Evolutionary conservation across 2,329 filamentous ascomycete species (phyloP).

Genomic region (Talaromyces piceae): DNA sequence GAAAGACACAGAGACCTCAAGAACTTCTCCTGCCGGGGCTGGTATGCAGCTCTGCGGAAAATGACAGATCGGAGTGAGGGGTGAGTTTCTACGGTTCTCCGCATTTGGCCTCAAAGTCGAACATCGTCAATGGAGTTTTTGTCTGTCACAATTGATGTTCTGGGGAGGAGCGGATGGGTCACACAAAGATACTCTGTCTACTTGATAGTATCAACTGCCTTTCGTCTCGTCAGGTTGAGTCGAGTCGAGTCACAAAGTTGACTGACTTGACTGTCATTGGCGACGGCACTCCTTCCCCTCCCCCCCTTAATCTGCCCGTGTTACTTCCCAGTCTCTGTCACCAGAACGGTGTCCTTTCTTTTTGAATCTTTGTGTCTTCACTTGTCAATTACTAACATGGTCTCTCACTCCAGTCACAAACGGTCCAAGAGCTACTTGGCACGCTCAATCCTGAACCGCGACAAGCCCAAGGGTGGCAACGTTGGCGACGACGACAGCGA

Average conservation of each 20-base stretch:
- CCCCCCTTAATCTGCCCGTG: no score
- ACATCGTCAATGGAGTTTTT: not conserved
- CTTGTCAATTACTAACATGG: slow-evolving; percentile 19
- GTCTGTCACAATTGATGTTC: not conserved
- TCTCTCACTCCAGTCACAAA: slow-evolving; percentile 33
- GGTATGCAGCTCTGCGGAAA: slow-evolving; percentile 1
- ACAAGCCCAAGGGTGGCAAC: slow-evolving; percentile 42
- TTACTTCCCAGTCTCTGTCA: no score
- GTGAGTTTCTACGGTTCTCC: slow-evolving; percentile 21
- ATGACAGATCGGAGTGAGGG: slow-evolving; percentile 27
- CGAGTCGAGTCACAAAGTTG: no score
- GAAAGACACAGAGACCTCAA: not conserved
- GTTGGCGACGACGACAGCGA: slow-evolving; percentile 23
- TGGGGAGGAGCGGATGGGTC: no score
- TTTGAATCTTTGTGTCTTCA: no score
- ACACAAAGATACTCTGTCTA: no score
- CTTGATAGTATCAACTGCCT: no score
- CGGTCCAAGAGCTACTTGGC: slow-evolving; percentile 49
- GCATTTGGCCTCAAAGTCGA: not conserved
- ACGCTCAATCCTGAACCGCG: slow-evolving; percentile 47
- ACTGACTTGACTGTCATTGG: no score
- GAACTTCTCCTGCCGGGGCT: not conserved
- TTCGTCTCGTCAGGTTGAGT: no score
- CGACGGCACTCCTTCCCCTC: no score
- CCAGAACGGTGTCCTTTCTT: no score